Percentiles rank a stretch among this genome's conserved stretches.
Conservation (phyloP, 2,329 filamentous ascomycete genomes). For the Lachnellula arida region DNA sequence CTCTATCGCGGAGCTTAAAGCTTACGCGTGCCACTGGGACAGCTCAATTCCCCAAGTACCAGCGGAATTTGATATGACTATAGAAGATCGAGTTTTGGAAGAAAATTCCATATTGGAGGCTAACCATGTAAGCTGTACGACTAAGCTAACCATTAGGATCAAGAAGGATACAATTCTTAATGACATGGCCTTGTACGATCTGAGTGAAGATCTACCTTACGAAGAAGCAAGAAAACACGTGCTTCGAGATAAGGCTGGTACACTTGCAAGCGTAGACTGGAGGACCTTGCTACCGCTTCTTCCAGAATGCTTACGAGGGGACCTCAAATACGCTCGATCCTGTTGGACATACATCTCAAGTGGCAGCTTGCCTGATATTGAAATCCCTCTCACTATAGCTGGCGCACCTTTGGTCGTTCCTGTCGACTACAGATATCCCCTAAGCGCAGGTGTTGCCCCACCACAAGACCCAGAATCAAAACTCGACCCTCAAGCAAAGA, state of each 20-base stretch:
- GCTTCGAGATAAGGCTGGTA: neutral
- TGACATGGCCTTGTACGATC: conserved; percentile 1
- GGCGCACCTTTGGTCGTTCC: conserved; percentile 1
- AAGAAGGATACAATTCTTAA: neutral
- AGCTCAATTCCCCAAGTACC: neutral
- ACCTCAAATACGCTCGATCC: neutral
- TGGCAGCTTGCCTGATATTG: neutral
- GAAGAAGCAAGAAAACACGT: neutral
- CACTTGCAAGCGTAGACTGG: neutral
- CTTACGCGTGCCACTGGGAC: neutral
- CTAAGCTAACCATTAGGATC: neutral
- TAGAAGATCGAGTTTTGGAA: neutral
- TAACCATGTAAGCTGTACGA: neutral
- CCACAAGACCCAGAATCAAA: neutral
- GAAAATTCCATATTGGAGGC: neutral
- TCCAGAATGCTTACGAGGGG: conserved; percentile 1
- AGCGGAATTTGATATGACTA: neutral
- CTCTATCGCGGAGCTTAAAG: neutral
- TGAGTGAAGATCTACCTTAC: neutral
- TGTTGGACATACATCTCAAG: conserved; percentile 3
- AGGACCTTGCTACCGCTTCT: neutral
- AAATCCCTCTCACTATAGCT: conserved; percentile 2
- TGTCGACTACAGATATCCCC: neutral
- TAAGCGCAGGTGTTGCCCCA: conserved; percentile 1
- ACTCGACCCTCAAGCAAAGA: neutral